A percentile compares a stretch with the other conserved stretches of the same genome.
These are phyloP conservation scores for Lachnellula cervina DNA, from an alignment of 2,329 filamentous ascomycete species.

Conservation along the genomic window DNA sequence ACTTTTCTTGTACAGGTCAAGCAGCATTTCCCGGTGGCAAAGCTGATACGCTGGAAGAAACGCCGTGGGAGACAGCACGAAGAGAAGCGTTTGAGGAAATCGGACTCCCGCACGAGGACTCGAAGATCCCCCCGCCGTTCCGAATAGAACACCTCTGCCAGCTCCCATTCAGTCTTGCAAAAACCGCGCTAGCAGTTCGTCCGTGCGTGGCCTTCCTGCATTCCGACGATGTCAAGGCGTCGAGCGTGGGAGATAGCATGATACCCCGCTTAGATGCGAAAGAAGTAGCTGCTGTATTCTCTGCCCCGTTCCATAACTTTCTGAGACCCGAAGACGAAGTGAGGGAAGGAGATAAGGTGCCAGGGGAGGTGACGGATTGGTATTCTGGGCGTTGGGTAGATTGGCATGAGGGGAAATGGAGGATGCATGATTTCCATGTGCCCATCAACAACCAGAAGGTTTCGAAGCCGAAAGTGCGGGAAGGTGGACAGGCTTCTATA, in stretches of 20 bases:
- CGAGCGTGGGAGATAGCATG: slow-evolving; percentile 61
- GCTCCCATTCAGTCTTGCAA: slow-evolving; percentile 70
- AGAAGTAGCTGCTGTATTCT: slow-evolving; percentile 92
- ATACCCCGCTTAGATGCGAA: slow-evolving; percentile 80
- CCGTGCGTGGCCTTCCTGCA: slow-evolving; percentile 77
- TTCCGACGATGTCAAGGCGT: slow-evolving; percentile 41
- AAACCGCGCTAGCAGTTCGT: slow-evolving; percentile 67
- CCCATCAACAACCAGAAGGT: slow-evolving; percentile 69
- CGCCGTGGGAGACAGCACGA: slow-evolving; percentile 74
- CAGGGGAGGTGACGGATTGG: slow-evolving; percentile 50
- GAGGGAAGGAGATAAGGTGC: slow-evolving; percentile 27
- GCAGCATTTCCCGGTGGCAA: slow-evolving; percentile 82
- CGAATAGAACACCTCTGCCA: slow-evolving; percentile 82
- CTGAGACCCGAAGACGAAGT: slow-evolving; percentile 56
- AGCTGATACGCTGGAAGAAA: slow-evolving; percentile 53
- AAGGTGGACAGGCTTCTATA: slow-evolving; percentile 41
- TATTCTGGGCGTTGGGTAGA: slow-evolving; percentile 79
- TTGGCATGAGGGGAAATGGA: slow-evolving; percentile 76
- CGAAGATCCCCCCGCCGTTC: slow-evolving; percentile 69
- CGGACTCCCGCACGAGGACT: slow-evolving; percentile 70
- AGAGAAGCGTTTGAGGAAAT: slow-evolving; percentile 93
- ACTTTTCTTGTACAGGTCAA: slow-evolving; percentile 42
- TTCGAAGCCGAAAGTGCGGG: slow-evolving; percentile 46
- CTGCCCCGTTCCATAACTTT: slow-evolving; percentile 82
- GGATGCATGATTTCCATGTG: slow-evolving; percentile 88